phyloP scores from a whole-genome alignment of 805 yeast genomes.

The Pichia nanzhaoensis region DNA sequence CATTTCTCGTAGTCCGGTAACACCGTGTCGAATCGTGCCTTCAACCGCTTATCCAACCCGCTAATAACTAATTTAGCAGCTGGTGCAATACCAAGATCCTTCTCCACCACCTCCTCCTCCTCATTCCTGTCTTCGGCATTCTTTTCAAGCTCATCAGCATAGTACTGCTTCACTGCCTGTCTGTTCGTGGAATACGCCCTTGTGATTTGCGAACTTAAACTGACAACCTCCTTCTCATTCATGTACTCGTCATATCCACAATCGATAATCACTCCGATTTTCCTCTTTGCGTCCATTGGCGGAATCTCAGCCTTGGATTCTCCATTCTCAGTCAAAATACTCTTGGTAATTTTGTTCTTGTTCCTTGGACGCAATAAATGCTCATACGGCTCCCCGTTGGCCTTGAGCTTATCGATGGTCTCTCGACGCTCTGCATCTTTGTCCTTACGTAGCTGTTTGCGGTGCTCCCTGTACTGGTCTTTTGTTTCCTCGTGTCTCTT shows the following conservation, averaged over 20 bases:
- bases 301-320: slow-evolving; percentile 44
- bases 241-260: slow-evolving; percentile 88
- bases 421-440: slow-evolving; percentile 27
- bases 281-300: slow-evolving; percentile 5
- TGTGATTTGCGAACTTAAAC: slow-evolving; percentile 74
- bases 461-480: slow-evolving; percentile 47
- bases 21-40: slow-evolving; percentile 59
- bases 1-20: slow-evolving; percentile 58
- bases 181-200: slow-evolving; percentile 77
- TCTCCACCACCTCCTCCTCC: neutral
- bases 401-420: slow-evolving; percentile 30
- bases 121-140: neutral
- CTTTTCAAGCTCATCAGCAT: slow-evolving; percentile 3
- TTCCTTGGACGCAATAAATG: slow-evolving; percentile 30
- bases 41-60: slow-evolving; percentile 59
- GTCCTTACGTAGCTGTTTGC: slow-evolving; percentile 49
- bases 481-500: slow-evolving; percentile 55
- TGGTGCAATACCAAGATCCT: slow-evolving; percentile 8
- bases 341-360: slow-evolving; percentile 23
- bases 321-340: slow-evolving; percentile 28
- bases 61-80: slow-evolving; percentile 55
- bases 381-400: slow-evolving; percentile 31
- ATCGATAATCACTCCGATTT: slow-evolving; percentile 57
- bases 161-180: slow-evolving; percentile 37
- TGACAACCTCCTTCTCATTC: slow-evolving; percentile 64